These are phyloP conservation scores for Arthrobotrys musiformis DNA, from an alignment of 2,329 filamentous ascomycete genomes.

Conservation along the genomic window DNA sequence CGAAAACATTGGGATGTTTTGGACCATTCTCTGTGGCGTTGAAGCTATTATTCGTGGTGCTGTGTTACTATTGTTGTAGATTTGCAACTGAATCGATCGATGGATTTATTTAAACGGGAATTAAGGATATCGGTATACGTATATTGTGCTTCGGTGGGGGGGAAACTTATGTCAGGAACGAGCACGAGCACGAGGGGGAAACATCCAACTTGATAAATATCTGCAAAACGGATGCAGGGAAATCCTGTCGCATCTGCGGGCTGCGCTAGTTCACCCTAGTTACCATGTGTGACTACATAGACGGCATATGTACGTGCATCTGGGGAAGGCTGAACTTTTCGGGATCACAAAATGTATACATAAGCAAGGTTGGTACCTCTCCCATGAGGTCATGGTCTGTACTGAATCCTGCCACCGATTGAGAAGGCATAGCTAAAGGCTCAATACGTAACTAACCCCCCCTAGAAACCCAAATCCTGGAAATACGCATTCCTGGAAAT, in stretches of 20 bases:
- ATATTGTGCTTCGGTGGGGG: neutral
- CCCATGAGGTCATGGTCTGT: neutral
- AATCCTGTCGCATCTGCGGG: neutral
- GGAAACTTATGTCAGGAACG: neutral
- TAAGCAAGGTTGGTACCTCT: neutral
- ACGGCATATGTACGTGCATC: neutral
- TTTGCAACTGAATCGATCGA: neutral
- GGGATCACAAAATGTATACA: neutral
- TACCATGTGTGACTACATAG: neutral
- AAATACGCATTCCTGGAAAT: too few species aligned
- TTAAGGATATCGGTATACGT: neutral
- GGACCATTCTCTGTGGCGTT: neutral
- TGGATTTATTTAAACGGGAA: neutral
- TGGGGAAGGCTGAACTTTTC: neutral
- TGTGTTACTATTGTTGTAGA: neutral
- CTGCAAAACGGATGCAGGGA: neutral
- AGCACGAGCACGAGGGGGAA: neutral
- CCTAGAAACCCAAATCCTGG: too few species aligned
- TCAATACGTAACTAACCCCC: neutral
- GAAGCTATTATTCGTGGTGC: too few species aligned
- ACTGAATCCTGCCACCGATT: neutral
- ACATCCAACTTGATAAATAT: neutral
- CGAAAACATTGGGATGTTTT: constrained; percentile 9
- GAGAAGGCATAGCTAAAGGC: neutral
- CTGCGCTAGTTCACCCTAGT: too few species aligned